Base-by-base conservation (phyloP, 257 asterid genomes). In the Striga asiatica region DNA sequence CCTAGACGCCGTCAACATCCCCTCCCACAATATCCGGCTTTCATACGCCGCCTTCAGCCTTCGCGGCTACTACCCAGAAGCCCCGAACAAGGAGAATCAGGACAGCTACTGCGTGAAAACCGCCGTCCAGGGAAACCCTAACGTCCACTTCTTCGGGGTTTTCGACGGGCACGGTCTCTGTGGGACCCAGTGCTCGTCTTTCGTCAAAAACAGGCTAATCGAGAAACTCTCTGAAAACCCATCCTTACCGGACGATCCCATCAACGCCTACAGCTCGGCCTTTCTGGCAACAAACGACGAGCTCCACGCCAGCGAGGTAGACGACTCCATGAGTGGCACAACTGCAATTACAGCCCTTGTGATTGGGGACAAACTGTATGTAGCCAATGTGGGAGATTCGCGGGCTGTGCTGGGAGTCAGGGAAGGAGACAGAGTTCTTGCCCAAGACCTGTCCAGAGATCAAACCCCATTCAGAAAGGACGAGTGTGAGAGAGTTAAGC, bases 321-420 rank as follows among this genome's bases (percentile, higher is more conserved):
- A 89, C 65, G 98, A 89, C 74, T 71, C 96, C 27, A 86, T 89
- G 98, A 86, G 96, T 76, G 98, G 98, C 28, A 89, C 98, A 1
- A 89, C 98, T 0, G 98, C 96, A 43, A 81, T 89, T 24, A 83
- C 98, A 6, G 88, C 79, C 28, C 81, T 89, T 6, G 72, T 83
- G 1, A 58, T 83, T 22, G 98, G 88, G 62, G 77, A 89, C 63
- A 79, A 56, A 79, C 65, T 89, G 8, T 89, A 83, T 34, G 93
- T 89, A 52, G 98, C 98, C 11, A 89, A 89, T 66, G 98, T 83
- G 20, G 98, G 98, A 19, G 98, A 89, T 38, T 89, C 98, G 2
- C 74, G 98, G 48, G 98, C 96, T 0, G 96, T 86, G 19, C 12
- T 89, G 56, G 94, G 94, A 19, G 76, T 86, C 50, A 89, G 75